phyloP scores from a whole-genome alignment of 495 filamentous ascomycete species.

The Trichoderma virens region DNA sequence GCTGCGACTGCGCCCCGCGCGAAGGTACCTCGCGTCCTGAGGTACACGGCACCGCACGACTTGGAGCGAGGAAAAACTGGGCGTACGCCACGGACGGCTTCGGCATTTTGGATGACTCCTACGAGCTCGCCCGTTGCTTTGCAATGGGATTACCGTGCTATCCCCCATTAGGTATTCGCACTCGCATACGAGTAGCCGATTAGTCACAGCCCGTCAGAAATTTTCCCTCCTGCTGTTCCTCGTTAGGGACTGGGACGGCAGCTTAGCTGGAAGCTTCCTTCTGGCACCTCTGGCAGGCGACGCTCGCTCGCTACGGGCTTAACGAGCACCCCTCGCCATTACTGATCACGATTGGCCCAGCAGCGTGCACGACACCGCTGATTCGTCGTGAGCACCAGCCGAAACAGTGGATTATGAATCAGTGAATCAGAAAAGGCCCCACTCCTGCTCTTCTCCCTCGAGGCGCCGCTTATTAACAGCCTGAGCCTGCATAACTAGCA shows the following conservation, averaged over 20 bases:
- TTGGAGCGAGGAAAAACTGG: not conserved
- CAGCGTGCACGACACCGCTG: not conserved
- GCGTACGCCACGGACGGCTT: constrained; percentile 3
- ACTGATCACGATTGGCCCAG: not conserved
- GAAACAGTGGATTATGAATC: constrained; percentile 7
- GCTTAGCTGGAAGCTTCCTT: constrained; percentile 6
- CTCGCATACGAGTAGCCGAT: not conserved
- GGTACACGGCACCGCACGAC: not conserved
- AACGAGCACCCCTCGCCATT: not conserved
- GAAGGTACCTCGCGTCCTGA: not conserved
- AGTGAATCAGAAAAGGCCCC: not conserved
- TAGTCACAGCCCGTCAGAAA: not conserved
- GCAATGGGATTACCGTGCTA: not conserved
- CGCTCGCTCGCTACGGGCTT: not conserved
- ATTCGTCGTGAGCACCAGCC: constrained; percentile 1
- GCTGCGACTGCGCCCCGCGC: not conserved
- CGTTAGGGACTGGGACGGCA: too few species aligned
- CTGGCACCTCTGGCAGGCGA: not conserved
- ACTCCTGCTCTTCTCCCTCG: not conserved
- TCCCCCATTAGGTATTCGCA: not conserved
- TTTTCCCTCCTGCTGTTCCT: not conserved
- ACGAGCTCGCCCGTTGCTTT: not conserved
- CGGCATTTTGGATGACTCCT: constrained; percentile 8
- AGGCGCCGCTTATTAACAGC: not conserved
- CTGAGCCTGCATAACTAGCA: too few species aligned